Base-by-base conservation (phyloP, 768 basidiomycete species). In the Tylopilus plumbeoviolaceoides region DNA sequence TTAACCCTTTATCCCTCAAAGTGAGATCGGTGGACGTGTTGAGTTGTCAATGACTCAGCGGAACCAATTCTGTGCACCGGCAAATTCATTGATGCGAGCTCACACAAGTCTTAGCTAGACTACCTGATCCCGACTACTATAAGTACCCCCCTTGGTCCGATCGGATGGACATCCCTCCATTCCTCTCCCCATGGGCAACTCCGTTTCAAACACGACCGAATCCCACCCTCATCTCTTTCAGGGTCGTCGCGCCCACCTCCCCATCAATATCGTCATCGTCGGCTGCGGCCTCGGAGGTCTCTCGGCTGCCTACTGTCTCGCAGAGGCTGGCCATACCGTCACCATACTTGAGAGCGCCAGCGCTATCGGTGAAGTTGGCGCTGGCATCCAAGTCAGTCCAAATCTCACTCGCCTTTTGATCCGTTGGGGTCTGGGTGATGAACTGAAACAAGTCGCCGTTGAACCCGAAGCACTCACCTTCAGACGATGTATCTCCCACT, bases 231-330 rank as follows among this genome's bases (percentile, higher is more conserved):
- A 3, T 9, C 41, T 70, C 33, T 63, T 66, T 48, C 53, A 63
- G 23, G 65, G 67, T 0, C 56, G 68, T 14, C 47, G 44, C 8
- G 68, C 68, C 1, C 3, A 52, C 1, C 52, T 66, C 2, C 44
- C 69, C 11, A 64, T 76, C 7, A 56, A 71, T 44, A 58, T 80
- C 48, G 64, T 75, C 44, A 67, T 81, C 49, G 75, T 81, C 12
- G 79, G 80, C 5, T 77, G 76, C 41, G 80, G 80, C 12, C 68
- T 81, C 1, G 80, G 75, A 2, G 80, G 80, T 12, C 66, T 81
- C 28, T 59, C 76, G 2, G 72, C 76, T 2, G 79, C 77, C 7
- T 74, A 71, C 61, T 67, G 68, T 36, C 70, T 81, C 11, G 75
- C 76, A 4, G 67, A 70, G 18, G 73, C 75, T 0, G 79, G 79